phyloP scores from a whole-genome alignment of 2,329 filamentous ascomycete genomes.

The Sclerotinia subarctica region DNA sequence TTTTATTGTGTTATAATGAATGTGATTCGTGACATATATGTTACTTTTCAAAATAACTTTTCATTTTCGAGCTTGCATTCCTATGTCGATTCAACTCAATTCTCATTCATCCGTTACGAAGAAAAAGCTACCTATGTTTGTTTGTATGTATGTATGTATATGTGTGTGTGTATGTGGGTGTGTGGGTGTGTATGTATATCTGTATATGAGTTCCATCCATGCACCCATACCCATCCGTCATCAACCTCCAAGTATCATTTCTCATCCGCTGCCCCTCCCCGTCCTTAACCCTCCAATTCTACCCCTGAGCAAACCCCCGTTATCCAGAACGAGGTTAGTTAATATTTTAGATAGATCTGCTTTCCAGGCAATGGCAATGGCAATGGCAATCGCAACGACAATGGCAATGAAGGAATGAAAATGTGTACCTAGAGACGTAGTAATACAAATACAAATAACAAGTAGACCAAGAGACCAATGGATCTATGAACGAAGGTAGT shows the following conservation, averaged over 20 bases:
- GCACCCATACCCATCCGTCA: not conserved
- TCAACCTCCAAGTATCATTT: not conserved
- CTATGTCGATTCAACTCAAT: not conserved
- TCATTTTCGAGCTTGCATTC: too few species aligned
- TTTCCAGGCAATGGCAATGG: not conserved
- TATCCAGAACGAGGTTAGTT: not conserved
- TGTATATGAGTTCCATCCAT: not conserved
- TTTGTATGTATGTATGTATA: not conserved
- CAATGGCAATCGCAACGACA: not conserved
- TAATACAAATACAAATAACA: conserved; percentile 11
- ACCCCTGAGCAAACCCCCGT: not conserved
- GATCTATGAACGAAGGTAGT: not conserved
- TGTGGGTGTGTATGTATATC: not conserved
- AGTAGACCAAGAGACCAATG: not conserved
- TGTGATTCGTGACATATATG: too few species aligned
- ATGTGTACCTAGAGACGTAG: not conserved
- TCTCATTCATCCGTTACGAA: not conserved
- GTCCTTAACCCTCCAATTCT: too few species aligned
- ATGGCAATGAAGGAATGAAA: not conserved
- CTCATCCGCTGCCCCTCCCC: not conserved
- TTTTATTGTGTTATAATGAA: too few species aligned
- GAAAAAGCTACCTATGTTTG: not conserved
- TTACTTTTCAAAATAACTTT: too few species aligned
- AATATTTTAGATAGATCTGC: not conserved
- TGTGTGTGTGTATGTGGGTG: not conserved